Evolutionary conservation across 2,329 filamentous ascomycete genomes (phyloP).

Genomic region (Trichoderma guizhouense): DNA sequence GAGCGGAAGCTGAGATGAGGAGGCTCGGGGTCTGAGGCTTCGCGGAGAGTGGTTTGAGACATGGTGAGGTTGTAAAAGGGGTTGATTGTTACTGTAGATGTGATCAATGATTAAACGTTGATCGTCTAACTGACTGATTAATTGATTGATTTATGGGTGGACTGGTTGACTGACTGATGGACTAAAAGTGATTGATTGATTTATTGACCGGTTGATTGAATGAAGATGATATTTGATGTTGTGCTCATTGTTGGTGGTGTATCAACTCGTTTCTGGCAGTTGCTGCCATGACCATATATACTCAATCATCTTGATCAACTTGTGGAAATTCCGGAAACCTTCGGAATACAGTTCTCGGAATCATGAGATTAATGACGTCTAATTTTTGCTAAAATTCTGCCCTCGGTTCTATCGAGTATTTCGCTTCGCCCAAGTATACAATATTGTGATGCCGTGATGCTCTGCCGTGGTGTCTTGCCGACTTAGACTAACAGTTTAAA

Average conservation of each 20-base stretch:
- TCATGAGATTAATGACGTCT: background rate
- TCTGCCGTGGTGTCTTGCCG: background rate
- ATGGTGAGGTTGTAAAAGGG: background rate
- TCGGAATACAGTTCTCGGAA: background rate
- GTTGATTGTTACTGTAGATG: background rate
- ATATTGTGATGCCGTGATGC: background rate
- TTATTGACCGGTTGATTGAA: background rate
- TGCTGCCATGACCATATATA: background rate
- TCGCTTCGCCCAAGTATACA: background rate
- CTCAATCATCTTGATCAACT: background rate
- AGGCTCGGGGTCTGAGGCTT: background rate
- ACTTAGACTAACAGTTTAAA: background rate
- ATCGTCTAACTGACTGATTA: too few relatives aligned
- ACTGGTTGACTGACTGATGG: background rate
- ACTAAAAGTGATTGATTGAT: background rate
- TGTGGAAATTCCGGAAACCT: background rate
- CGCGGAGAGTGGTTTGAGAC: background rate
- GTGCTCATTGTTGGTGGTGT: background rate
- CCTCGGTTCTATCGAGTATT: background rate
- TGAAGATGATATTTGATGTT: background rate
- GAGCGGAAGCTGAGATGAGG: slow-evolving; percentile 40
- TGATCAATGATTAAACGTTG: background rate
- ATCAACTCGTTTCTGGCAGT: background rate
- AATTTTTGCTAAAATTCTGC: background rate
- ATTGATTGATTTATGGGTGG: background rate